A percentile compares a stretch with the other conserved stretches of the same genome.
phyloP scores from a whole-genome alignment of 257 asterid genomes.

The Leonotis leonurus region DNA sequence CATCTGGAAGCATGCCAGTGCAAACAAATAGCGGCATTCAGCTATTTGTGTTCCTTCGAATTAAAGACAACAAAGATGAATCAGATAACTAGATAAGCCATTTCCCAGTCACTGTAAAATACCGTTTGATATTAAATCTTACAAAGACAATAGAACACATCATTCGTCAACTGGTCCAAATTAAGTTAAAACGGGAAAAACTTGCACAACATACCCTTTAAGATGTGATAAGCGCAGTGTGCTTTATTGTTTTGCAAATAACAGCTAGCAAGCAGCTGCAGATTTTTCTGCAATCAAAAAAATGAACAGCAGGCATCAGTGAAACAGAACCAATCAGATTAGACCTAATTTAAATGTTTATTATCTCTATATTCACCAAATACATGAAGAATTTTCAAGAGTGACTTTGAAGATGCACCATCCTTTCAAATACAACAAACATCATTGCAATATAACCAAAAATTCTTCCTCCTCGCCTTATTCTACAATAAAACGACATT shows the following conservation, averaged over 20 bases:
- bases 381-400: not conserved
- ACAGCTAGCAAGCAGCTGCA: conserved; percentile 81
- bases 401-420: not conserved
- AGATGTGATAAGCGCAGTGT: conserved; percentile 73
- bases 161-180: not conserved
- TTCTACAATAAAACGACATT: not conserved
- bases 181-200: not conserved
- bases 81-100: conserved; percentile 9
- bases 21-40: conserved; percentile 96
- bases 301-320: conserved; percentile 16
- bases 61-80: conserved; percentile 17
- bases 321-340: conserved; percentile 1
- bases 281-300: conserved; percentile 58
- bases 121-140: not conserved
- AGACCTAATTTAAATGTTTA: not conserved
- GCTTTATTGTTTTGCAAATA: conserved; percentile 91
- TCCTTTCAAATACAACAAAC: not conserved
- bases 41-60: conserved; percentile 64
- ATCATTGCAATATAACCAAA: not conserved
- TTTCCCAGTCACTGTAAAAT: conserved; percentile 1
- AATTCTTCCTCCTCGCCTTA: not conserved
- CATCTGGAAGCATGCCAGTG: conserved; percentile 92
- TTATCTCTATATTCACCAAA: not conserved
- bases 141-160: conserved; percentile 1
- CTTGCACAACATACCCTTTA: conserved; percentile 52